Evolutionary conservation across 2,329 filamentous ascomycete genomes (phyloP).

Genomic region (Epichloe sibirici): DNA sequence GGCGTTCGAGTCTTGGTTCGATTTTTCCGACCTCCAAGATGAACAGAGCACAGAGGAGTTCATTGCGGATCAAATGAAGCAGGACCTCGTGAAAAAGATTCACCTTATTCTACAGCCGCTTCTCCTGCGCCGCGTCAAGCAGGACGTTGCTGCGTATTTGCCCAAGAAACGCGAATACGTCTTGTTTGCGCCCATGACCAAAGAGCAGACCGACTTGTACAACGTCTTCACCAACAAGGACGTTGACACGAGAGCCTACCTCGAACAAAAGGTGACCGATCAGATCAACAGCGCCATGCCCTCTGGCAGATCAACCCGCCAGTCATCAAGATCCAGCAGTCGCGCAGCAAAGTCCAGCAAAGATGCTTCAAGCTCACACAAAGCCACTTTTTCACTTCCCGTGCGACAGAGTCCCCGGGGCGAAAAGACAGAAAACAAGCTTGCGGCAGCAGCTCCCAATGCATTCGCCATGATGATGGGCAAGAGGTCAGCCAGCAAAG

Average conservation of each 20-base stretch:
- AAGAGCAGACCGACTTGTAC: constrained; percentile 85
- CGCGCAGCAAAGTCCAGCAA: constrained; percentile 9
- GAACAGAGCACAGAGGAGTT: constrained; percentile 68
- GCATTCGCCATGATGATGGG: constrained; percentile 45
- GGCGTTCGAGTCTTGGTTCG: constrained; percentile 91
- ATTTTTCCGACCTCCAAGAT: constrained; percentile 85
- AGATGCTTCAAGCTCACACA: constrained; percentile 8
- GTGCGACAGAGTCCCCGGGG: constrained; percentile 25
- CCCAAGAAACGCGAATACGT: constrained; percentile 97
- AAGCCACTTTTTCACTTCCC: constrained; percentile 16
- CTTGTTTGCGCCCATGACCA: constrained; percentile 81
- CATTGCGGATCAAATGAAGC: constrained; percentile 57
- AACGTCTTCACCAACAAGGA: constrained; percentile 47
- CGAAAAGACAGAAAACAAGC: constrained; percentile 14
- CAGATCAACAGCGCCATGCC: constrained; percentile 32
- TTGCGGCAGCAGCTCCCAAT: constrained; percentile 20
- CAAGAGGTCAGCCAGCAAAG: constrained; percentile 18
- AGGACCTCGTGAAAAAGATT: constrained; percentile 53
- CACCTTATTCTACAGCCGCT: constrained; percentile 90
- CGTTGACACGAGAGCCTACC: constrained; percentile 55
- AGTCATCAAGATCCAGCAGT: constrained; percentile 28
- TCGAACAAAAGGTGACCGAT: constrained; percentile 69
- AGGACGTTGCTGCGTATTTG: constrained; percentile 81
- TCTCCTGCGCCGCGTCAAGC: constrained; percentile 76
- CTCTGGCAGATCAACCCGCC: constrained; percentile 19